Percentiles rank a stretch among this genome's conserved stretches.
phyloP scores from a whole-genome alignment of 1,139 yeast species.

The Diutina siamensis region DNA sequence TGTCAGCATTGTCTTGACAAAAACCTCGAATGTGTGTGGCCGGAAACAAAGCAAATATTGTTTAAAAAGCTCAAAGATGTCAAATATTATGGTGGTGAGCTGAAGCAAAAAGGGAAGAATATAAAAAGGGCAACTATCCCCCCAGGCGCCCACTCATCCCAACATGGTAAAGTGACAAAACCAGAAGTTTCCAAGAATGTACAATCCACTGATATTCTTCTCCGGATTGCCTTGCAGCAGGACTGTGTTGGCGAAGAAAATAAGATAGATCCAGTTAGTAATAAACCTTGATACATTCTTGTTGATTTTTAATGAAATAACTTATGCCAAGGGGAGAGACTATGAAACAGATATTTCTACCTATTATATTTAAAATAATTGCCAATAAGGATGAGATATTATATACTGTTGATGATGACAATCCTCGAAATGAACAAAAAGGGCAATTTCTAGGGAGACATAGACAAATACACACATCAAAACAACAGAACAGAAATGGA shows the following conservation, averaged over 20 bases:
- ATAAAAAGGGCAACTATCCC: slow-evolving; percentile 6
- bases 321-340: too few species aligned
- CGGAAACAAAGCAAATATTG: slow-evolving; percentile 18
- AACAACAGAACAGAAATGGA: too few species aligned
- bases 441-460: too few species aligned
- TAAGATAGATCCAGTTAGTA: neutral
- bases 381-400: too few species aligned
- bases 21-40: slow-evolving; percentile 23
- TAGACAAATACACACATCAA: too few species aligned
- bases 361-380: too few species aligned
- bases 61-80: slow-evolving; percentile 18
- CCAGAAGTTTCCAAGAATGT: neutral
- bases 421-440: too few species aligned
- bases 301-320: too few species aligned
- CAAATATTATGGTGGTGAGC: slow-evolving; percentile 9
- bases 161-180: neutral
- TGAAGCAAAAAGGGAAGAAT: slow-evolving; percentile 3
- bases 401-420: too few species aligned
- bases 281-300: too few species aligned
- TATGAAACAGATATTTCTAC: too few species aligned
- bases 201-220: slow-evolving; percentile 11
- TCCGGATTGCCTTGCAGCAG: slow-evolving; percentile 31
- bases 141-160: too few species aligned
- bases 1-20: slow-evolving; percentile 22
- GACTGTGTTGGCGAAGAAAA: slow-evolving; percentile 20